Evolutionary conservation across 441 rosid genomes (phyloP).

Genomic region (Brassica balearica): DNA sequence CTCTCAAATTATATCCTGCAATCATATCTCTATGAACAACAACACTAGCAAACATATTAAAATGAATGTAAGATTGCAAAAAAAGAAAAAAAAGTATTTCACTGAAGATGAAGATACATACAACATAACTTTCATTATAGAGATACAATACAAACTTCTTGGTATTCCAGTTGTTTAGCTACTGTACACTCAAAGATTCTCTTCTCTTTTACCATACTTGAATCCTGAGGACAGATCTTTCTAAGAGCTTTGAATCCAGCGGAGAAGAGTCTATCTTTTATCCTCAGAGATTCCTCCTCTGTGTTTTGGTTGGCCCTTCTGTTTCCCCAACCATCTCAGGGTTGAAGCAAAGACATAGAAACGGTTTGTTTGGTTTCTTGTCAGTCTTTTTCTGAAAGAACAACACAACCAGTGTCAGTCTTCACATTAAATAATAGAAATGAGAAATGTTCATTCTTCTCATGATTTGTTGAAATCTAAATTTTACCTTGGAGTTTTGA

Average conservation of each 20-base stretch:
- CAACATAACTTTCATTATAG: too few species aligned
- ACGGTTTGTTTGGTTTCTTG: constrained; percentile 31
- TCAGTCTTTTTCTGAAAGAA: constrained; percentile 27
- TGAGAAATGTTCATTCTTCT: constrained; percentile 9
- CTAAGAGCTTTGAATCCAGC: constrained; percentile 15
- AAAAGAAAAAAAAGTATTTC: too few species aligned
- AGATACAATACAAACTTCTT: too few species aligned
- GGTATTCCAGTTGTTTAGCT: not conserved
- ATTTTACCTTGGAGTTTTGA: constrained; percentile 28
- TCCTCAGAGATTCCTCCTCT: constrained; percentile 17
- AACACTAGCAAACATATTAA: not conserved
- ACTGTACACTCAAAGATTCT: constrained; percentile 40
- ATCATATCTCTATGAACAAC: constrained; percentile 8
- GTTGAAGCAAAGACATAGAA: constrained; percentile 42
- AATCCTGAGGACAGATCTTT: constrained; percentile 35
- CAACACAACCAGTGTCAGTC: constrained; percentile 1
- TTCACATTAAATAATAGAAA: not conserved
- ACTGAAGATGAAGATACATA: too few species aligned
- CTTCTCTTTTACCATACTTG: constrained; percentile 10
- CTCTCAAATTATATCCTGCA: constrained; percentile 20
- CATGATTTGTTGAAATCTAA: not conserved
- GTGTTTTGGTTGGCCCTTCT: constrained; percentile 24
- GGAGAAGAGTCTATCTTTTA: constrained; percentile 18
- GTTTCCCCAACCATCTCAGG: constrained; percentile 30
- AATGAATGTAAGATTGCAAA: too few species aligned